These are phyloP conservation scores for Cordyceps militaris DNA, from an alignment of 2,329 filamentous ascomycete species.

Conservation along the genomic window DNA sequence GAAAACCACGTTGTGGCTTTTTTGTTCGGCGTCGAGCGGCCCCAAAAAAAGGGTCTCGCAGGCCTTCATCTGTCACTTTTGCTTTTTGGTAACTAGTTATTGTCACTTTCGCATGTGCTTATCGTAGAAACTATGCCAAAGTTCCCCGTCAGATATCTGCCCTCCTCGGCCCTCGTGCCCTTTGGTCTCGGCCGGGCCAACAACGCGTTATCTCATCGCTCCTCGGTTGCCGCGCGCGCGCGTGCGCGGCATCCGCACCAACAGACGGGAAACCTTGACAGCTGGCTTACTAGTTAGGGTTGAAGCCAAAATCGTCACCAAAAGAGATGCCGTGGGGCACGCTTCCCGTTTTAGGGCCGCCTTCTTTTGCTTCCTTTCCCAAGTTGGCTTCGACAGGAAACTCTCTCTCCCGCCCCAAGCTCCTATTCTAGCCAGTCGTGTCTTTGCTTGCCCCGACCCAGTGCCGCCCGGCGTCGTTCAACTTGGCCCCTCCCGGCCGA, in stretches of 20 bases:
- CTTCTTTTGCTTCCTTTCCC: too few species aligned
- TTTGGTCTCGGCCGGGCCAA: not conserved
- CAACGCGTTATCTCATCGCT: not conserved
- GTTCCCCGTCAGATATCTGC: not conserved
- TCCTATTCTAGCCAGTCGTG: too few species aligned
- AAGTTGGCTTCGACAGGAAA: too few species aligned
- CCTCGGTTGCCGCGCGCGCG: not conserved
- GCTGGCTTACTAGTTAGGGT: not conserved
- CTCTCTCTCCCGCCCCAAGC: too few species aligned
- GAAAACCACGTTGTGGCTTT: too few species aligned
- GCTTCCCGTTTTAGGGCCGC: not conserved
- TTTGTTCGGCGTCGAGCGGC: too few species aligned
- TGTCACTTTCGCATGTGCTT: not conserved
- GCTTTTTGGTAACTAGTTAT: not conserved
- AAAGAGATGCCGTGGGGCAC: conserved; percentile 7
- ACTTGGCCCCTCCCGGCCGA: too few species aligned
- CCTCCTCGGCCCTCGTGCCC: not conserved
- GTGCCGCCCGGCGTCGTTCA: too few species aligned
- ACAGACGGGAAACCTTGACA: not conserved
- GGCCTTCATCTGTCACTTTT: not conserved
- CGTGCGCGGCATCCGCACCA: not conserved
- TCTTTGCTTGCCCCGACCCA: too few species aligned
- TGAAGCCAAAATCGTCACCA: not conserved
- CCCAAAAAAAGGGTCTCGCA: too few species aligned
- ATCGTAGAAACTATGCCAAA: not conserved